Base-by-base conservation (phyloP, 306 rosid species). In the Malus orientalis region DNA sequence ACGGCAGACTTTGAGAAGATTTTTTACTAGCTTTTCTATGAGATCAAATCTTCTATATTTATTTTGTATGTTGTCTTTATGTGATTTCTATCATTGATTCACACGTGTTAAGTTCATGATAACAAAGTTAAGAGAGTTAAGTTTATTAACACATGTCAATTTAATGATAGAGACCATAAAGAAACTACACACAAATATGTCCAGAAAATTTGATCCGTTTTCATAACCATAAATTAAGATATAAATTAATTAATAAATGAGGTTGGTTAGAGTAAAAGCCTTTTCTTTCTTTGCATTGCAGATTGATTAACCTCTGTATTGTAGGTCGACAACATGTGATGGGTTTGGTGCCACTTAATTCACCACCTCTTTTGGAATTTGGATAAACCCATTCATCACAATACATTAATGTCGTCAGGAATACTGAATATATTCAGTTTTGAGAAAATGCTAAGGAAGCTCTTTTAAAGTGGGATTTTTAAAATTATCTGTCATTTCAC, bases 231-330 rank as follows among this genome's bases (percentile, higher is more conserved):
- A 77, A 87, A 83, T 49, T 49, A 49, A 49, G 72, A 80, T 60
- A 70, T 71, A 69, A 61, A 79, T 64, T 20, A 49, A 40, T 55
- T 76, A 63, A 64, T 9, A 0, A 29, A 64, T 30, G 84, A 47
- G 71, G 81, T 85, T 75, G 89, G 80, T 87, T 87, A 83, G 85
- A 75, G 84, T 79, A 71, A 74, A 85, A 72, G 87, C 71, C 47
- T 74, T 49, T 78, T n/a, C 75, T 82, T 79, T 60, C 60, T 79
- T 81, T 80, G 15, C 74, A 75, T 83, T 73, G 76, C 70, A 84
- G 79, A 76, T 78, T 65, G 53, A 75, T 70, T 58, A 78, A 74
- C 40, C 51, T 53, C 22, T 71, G 67, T 65, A 67, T 54, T 63
- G 51, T 66, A 47, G 63, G 64, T 53, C 36, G 61, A 62, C 58